These are phyloP conservation scores for Clitopilus passeckerianus DNA, from an alignment of 768 basidiomycete species.

Conservation along the genomic window DNA sequence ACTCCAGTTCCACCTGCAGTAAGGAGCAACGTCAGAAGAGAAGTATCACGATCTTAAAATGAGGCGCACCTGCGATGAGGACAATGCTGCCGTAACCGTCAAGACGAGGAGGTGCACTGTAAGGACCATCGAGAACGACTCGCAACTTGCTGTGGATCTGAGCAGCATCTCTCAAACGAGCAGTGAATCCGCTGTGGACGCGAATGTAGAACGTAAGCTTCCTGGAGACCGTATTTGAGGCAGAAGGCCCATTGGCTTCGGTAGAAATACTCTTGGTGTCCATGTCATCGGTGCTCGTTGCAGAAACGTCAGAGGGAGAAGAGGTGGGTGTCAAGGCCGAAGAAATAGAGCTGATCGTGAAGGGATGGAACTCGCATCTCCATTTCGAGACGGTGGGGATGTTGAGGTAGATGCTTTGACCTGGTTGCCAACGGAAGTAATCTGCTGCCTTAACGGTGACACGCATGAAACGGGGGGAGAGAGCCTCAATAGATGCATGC, in stretches of 20 bases:
- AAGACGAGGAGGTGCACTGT: conserved; percentile 39
- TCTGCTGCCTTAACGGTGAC: conserved; percentile 36
- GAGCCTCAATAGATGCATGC: conserved; percentile 30
- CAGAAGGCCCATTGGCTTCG: neutral
- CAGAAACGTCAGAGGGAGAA: neutral
- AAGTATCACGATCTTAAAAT: neutral
- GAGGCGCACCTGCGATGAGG: conserved; percentile 35
- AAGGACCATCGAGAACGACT: conserved; percentile 57
- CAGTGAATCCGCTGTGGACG: conserved; percentile 57
- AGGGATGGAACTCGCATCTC: conserved; percentile 55
- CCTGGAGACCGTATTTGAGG: conserved; percentile 16
- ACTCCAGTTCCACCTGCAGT: conserved; percentile 41
- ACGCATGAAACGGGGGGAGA: conserved; percentile 42
- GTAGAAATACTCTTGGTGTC: neutral
- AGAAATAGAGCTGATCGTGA: conserved; percentile 36
- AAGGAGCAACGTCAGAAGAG: neutral
- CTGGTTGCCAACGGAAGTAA: conserved; percentile 41
- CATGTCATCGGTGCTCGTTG: neutral
- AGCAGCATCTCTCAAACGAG: conserved; percentile 32
- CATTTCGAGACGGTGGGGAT: conserved; percentile 39
- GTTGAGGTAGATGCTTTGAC: conserved; percentile 49
- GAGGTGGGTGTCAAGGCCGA: neutral
- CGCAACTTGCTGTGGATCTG: conserved; percentile 21
- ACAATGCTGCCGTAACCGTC: conserved; percentile 38
- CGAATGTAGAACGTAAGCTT: conserved; percentile 56